Evolutionary conservation across 129 eudicot genomes (phyloP), one percentile per base, ranked within the genome.

Genomic region (Pseudognaphalium luteoalbum): DNA sequence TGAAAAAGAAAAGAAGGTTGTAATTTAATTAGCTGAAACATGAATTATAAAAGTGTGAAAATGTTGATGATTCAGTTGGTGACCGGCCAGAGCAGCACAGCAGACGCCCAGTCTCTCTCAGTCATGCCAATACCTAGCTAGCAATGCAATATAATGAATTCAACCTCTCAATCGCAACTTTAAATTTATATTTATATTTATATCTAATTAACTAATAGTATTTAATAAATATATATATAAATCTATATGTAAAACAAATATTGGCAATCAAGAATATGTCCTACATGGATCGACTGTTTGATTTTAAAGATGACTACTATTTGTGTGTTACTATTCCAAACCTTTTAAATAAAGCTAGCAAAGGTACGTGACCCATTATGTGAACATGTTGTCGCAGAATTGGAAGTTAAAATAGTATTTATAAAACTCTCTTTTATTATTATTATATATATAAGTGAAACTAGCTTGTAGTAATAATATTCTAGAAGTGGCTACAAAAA

Each of bases 11-110:
- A 69, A 69, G 17, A 47, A 14, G 74, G 39, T 28, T 70, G 60
- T 12, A 70, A 44, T 70, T 4, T 47, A n/a, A n/a, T n/a, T n/a
- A 70, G 59, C 60, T 44, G 19, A 70, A 15, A 70, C 74, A 28
- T 70, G 74, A 70, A 70, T 70, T 69, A 69, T 69, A 21, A 69
- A 47, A 70, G 56, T 39, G 56, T 68, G 72, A 68, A 12, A 39
- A 68, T 41, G 61, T 70, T 57, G 74, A 70, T 70, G 74, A 69
- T 69, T 69, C 73, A 69, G 74, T 25, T 68, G 58, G 34, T 21
- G 33, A 41, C 58, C 44, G 71, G 35, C 19, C 33, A 11, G 35
- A 21, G 9, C 14, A 41, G 34, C 34, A 68, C 57, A 20, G 60
- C 60, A 70, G 72, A 37, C 14, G 74, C 39, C 60, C 39, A 47